Base-by-base conservation (phyloP, 1,284 basidiomycete genomes). In the Marasmius tenuissimus region DNA sequence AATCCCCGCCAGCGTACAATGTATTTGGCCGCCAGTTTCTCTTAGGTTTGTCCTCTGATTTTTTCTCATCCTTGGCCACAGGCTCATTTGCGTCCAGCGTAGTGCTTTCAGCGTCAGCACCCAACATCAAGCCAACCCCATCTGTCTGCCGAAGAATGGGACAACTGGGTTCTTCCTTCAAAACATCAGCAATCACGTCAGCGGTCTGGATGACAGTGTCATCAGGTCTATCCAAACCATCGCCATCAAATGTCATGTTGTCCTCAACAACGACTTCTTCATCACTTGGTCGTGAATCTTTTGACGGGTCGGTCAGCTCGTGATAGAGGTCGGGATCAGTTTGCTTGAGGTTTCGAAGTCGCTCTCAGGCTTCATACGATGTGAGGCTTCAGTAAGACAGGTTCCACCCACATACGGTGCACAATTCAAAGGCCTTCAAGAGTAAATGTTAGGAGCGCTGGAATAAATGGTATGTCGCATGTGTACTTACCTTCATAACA, bases 301-400 rank as follows among this genome's bases (percentile, higher is more conserved):
- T 39, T 9, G 62, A 37, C 1, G 40, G 33, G n/a, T 35, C n/a
- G 2, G 66, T 66, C 18, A 70, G 56, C 47, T 70, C 66, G 7
- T 39, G 50, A 66, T 61, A 71, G 38, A 71, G 69, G 12, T 38
- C 55, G 0, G 65, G 69, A 40, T 74, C 61, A 11, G 54, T 65
- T 11, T 52, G 49, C 54, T 64, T 66, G 22, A 73, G 14, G 10
- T 68, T 61, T 10, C 66, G 53, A 7, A 75, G 61, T 34, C 47
- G 60, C 22, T 69, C 61, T 8, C 68, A 55, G 2, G 66, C 67
- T 7, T 59, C 58, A 42, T 69, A 65, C 20, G 68, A 60, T 6
- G 68, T 72, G 54, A 76, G 63, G 51, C 67, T 67, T 18, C 61
- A 59, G 35, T 70, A 73, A 1, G 71, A 73, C 1, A 75, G 62